Evolutionary conservation across 176 grass and related monocot species (phyloP).

Genomic region (Oryza brachyantha): DNA sequence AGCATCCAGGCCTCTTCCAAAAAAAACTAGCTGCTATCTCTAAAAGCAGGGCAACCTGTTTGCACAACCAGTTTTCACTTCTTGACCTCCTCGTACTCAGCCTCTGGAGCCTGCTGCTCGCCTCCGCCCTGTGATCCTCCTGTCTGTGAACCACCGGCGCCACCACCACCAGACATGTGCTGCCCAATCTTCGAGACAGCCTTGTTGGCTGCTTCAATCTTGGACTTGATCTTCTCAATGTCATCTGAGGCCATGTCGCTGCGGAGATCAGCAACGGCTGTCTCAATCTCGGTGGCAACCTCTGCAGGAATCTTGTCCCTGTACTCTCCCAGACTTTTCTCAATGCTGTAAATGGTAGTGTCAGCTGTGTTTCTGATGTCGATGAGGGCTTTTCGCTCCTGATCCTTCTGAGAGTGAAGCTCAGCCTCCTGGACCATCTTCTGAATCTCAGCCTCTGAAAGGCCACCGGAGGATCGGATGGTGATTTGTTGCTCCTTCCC

Average conservation of each 20-base stretch:
- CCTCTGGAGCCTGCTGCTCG: constrained; percentile 42
- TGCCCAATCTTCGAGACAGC: constrained; percentile 34
- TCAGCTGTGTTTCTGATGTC: constrained; percentile 49
- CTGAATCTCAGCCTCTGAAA: constrained; percentile 44
- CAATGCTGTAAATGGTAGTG: constrained; percentile 44
- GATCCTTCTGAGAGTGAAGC: constrained; percentile 43
- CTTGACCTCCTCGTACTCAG: constrained; percentile 48
- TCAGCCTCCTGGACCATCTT: constrained; percentile 47
- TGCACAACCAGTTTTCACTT: constrained; percentile 17
- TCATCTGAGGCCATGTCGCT: constrained; percentile 38
- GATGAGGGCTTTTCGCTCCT: constrained; percentile 45
- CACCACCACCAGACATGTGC: constrained; percentile 31
- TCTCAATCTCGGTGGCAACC: constrained; percentile 50
- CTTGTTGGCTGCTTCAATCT: constrained; percentile 44
- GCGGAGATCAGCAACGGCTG: constrained; percentile 5
- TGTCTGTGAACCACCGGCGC: background rate
- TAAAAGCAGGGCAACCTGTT: background rate
- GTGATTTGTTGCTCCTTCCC: constrained; percentile 55
- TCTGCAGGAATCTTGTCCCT: constrained; percentile 40
- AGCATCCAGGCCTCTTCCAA: background rate
- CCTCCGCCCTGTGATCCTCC: constrained; percentile 28
- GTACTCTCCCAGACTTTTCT: constrained; percentile 53
- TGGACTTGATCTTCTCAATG: constrained; percentile 39
- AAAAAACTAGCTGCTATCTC: constrained; percentile 16
- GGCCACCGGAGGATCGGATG: constrained; percentile 39